A percentile compares a stretch with the other conserved stretches of the same genome.
Evolutionary conservation across 2,329 filamentous ascomycete genomes (phyloP).

Genomic region (Alternaria ethzedia): DNA sequence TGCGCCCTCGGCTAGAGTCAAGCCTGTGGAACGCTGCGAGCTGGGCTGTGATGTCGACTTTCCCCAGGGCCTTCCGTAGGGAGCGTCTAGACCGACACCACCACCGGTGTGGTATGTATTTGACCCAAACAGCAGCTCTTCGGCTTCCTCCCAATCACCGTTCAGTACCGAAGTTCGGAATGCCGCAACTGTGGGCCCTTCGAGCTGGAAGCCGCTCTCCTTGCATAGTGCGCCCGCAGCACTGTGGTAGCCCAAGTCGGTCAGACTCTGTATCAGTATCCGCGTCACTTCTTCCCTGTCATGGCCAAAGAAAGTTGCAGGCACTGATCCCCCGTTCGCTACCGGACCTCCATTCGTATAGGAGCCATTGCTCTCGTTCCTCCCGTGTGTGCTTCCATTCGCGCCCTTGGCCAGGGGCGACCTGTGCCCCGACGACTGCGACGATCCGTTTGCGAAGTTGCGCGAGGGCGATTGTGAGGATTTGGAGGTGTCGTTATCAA

Average conservation of each 20-base stretch:
- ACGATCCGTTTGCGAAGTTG: conserved; percentile 49
- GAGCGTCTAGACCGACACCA: conserved; percentile 45
- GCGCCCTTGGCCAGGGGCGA: conserved; percentile 45
- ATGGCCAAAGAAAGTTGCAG: conserved; percentile 76
- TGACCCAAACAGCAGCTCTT: conserved; percentile 73
- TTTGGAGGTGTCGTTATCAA: conserved; percentile 52
- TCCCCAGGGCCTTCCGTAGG: conserved; percentile 42
- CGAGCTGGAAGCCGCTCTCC: conserved; percentile 87
- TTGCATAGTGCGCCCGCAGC: conserved; percentile 77
- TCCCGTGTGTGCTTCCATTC: conserved; percentile 51
- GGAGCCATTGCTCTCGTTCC: conserved; percentile 53
- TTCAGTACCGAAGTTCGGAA: conserved; percentile 81
- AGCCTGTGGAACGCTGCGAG: conserved; percentile 56
- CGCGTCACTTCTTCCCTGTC: conserved; percentile 91
- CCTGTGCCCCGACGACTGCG: conserved; percentile 41
- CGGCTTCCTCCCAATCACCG: conserved; percentile 85
- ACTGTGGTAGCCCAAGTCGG: conserved; percentile 82
- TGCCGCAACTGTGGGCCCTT: conserved; percentile 83
- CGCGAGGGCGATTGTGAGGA: conserved; percentile 45
- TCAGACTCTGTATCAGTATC: conserved; percentile 87
- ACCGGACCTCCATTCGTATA: conserved; percentile 51
- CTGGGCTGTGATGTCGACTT: conserved; percentile 35
- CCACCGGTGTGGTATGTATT: conserved; percentile 54
- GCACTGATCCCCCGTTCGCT: conserved; percentile 36
- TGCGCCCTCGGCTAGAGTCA: conserved; percentile 77